Evolutionary conservation across 2,329 filamentous ascomycete species (phyloP).

Genomic region (Aspergillus melleus): DNA sequence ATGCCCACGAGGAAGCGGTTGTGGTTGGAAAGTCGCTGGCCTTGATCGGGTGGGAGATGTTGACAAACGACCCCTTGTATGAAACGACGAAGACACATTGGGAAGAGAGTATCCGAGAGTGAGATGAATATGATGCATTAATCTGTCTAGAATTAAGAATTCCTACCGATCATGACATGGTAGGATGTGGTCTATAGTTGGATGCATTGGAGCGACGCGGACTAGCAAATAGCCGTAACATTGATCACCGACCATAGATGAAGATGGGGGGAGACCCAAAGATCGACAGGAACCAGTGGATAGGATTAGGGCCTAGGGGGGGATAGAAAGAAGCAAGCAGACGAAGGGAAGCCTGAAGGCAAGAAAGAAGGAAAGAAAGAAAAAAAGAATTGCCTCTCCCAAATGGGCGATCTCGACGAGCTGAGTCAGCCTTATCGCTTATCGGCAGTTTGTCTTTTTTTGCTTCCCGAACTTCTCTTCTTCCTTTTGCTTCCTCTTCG

Average conservation of each 20-base stretch:
- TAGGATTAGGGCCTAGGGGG: too few relatives aligned
- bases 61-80: slow-evolving; percentile 26
- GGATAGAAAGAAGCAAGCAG: too few relatives aligned
- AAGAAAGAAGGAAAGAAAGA: background rate
- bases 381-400: background rate
- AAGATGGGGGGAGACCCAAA: too few relatives aligned
- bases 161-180: too few relatives aligned
- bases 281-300: background rate
- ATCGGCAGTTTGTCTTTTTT: background rate
- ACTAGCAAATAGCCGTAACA: background rate
- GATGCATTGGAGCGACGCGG: background rate
- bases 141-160: too few relatives aligned
- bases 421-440: background rate
- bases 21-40: slow-evolving; percentile 50
- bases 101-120: slow-evolving; percentile 24
- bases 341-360: too few relatives aligned
- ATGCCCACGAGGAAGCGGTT: slow-evolving; percentile 45
- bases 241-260: background rate
- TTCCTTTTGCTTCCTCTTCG: background rate
- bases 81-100: slow-evolving; percentile 26
- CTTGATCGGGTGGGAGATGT: slow-evolving; percentile 34
- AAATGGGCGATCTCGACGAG: background rate
- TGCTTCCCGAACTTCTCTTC: background rate
- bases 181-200: too few relatives aligned
- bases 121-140: too few relatives aligned